These are phyloP conservation scores for Talaromyces sp. DNA, from an alignment of 2,329 filamentous ascomycete species.

Conservation along the genomic window DNA sequence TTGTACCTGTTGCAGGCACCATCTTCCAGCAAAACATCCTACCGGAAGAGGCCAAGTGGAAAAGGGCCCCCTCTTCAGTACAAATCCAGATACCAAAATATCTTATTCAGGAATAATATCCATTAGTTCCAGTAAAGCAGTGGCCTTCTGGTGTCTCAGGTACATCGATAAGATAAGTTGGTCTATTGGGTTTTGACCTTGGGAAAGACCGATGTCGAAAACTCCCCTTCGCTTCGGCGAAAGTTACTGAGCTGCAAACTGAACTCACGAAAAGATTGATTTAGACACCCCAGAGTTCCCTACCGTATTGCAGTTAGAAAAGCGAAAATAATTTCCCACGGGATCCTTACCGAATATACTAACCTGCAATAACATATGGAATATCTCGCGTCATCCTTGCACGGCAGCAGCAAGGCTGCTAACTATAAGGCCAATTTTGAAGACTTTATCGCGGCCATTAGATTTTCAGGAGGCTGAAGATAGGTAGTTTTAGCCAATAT, in stretches of 20 bases:
- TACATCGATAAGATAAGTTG: background rate
- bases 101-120: background rate
- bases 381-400: background rate
- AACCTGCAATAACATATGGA: background rate
- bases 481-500: too few relatives aligned
- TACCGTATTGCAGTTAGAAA: background rate
- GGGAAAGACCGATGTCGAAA: background rate
- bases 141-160: background rate
- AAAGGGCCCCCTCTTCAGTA: background rate
- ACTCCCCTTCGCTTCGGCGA: background rate
- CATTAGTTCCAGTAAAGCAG: background rate
- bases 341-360: background rate
- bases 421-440: background rate
- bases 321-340: background rate
- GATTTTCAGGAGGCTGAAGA: background rate
- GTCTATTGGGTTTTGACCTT: background rate
- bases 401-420: background rate
- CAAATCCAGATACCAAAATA: background rate
- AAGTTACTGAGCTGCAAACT: conserved; percentile 6
- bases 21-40: background rate
- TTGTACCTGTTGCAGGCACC: background rate
- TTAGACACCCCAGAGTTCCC: background rate
- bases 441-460: background rate
- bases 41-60: background rate
- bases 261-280: background rate